Conservation (phyloP, 2,329 filamentous ascomycete species). For the Leptographium procerum region DNA sequence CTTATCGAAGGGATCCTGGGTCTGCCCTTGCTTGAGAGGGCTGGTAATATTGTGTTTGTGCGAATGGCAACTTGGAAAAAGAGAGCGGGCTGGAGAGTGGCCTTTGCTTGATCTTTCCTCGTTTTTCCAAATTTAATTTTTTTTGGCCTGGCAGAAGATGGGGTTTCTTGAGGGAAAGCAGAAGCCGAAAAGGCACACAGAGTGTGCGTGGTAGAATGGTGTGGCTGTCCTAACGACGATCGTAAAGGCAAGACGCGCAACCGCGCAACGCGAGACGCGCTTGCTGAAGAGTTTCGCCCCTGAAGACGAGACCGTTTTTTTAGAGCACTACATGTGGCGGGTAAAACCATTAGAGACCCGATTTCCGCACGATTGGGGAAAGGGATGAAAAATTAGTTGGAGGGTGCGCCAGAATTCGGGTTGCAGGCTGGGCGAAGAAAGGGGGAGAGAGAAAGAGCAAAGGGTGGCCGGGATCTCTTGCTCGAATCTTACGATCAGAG, state of each 20-base stretch:
- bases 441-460: background rate
- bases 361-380: background rate
- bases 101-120: background rate
- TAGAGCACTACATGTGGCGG: background rate
- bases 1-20: background rate
- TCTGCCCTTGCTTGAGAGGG: background rate
- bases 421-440: background rate
- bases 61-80: background rate
- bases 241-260: background rate
- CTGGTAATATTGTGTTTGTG: background rate
- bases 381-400: background rate
- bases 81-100: no score
- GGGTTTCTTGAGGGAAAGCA: background rate
- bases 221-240: no score
- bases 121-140: no score
- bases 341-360: background rate
- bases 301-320: no score
- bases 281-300: background rate
- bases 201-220: no score
- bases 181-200: no score
- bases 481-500: no score
- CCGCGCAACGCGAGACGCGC: background rate
- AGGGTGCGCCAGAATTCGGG: background rate
- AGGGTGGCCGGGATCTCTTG: background rate
- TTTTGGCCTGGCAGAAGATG: no score